Evolutionary conservation across 176 grass and related monocot species (phyloP).

Genomic region (Juncus effusus): DNA sequence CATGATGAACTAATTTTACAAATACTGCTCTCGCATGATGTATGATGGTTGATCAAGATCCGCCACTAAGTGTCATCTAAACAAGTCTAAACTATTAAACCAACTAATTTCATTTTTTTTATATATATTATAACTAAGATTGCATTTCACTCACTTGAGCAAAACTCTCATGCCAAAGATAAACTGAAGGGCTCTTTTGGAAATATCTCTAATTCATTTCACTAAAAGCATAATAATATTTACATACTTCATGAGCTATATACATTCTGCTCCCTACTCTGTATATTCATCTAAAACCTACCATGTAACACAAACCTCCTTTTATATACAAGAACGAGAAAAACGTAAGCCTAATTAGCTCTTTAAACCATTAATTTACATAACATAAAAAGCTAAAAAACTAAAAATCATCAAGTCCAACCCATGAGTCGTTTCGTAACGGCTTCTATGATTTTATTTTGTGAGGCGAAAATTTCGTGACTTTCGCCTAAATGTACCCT

Average conservation of each 20-base stretch:
- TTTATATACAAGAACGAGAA: not conserved
- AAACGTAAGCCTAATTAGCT: not conserved
- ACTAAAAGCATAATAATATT: not conserved
- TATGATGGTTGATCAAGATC: too few species aligned
- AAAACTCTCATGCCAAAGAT: not conserved
- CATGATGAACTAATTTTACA: too few species aligned
- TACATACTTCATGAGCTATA: slow-evolving; percentile 18
- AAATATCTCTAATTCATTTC: slow-evolving; percentile 6
- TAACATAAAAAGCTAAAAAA: not conserved
- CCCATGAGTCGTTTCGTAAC: slow-evolving; percentile 82
- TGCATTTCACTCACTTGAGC: not conserved
- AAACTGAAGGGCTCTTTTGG: not conserved
- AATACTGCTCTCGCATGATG: too few species aligned
- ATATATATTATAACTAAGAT: too few species aligned
- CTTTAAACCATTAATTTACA: not conserved
- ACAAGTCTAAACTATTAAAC: too few species aligned
- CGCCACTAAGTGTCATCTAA: too few species aligned
- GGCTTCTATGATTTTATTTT: slow-evolving; percentile 38
- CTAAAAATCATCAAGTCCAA: slow-evolving; percentile 42
- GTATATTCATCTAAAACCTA: slow-evolving; percentile 13
- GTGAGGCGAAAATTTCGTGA: slow-evolving; percentile 35
- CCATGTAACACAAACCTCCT: not conserved
- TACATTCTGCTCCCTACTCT: slow-evolving; percentile 9
- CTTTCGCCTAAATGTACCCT: slow-evolving; percentile 58
- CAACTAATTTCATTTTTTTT: too few species aligned